Conservation (phyloP, 306 rosid genomes). For the Abrus precatorius region DNA sequence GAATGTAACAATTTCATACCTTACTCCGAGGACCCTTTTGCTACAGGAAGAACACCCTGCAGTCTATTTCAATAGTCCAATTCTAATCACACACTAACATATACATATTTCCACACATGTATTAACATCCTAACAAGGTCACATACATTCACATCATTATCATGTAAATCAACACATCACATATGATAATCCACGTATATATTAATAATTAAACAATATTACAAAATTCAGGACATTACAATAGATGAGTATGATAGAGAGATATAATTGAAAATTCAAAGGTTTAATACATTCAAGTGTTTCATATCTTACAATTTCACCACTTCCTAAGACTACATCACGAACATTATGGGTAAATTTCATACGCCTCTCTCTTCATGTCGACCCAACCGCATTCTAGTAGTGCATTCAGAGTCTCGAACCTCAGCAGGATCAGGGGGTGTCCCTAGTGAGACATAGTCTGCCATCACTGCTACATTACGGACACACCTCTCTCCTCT, state of each 20-base stretch:
- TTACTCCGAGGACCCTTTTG: too few species aligned
- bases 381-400: slow-evolving; percentile 66
- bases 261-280: not conserved
- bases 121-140: too few species aligned
- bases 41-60: too few species aligned
- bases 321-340: slow-evolving; percentile 92
- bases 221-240: too few species aligned
- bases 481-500: slow-evolving; percentile 99
- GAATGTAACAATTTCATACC: too few species aligned
- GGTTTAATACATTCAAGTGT: slow-evolving; percentile 25
- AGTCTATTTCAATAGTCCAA: too few species aligned
- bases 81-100: too few species aligned
- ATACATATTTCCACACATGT: too few species aligned
- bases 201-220: too few species aligned
- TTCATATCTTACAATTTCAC: slow-evolving; percentile 84
- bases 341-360: slow-evolving; percentile 91
- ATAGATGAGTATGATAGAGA: slow-evolving; percentile 21
- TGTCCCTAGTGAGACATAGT: slow-evolving; percentile 87
- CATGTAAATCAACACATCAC: too few species aligned
- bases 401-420: slow-evolving; percentile 80
- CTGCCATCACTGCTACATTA: slow-evolving; percentile 88
- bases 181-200: too few species aligned
- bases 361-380: slow-evolving; percentile 68
- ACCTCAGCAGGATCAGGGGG: slow-evolving; percentile 97
- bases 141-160: too few species aligned